Conservation (phyloP, 805 yeast genomes). For the Pichia gijzeniarum region DNA sequence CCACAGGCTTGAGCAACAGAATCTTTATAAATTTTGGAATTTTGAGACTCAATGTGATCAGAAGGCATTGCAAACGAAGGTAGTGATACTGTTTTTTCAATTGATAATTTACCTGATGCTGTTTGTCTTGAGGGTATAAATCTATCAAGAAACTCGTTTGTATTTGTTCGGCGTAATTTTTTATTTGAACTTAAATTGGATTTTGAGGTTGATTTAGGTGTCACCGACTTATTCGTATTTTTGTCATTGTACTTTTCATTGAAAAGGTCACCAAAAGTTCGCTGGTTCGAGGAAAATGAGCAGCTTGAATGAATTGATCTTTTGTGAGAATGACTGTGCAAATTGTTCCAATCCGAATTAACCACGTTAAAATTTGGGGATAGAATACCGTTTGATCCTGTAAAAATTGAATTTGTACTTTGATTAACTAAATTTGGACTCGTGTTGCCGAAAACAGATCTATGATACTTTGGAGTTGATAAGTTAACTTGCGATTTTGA, state of each 20-base stretch:
- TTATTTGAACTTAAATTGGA: conserved; percentile 20
- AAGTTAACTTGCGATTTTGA: neutral
- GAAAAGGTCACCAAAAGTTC: conserved; percentile 12
- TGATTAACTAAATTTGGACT: conserved; percentile 27
- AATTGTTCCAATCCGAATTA: conserved; percentile 27
- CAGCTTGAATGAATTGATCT: conserved; percentile 6
- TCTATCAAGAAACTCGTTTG: conserved; percentile 41
- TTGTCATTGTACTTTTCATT: conserved; percentile 8
- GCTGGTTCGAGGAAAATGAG: conserved; percentile 4
- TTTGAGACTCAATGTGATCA: conserved; percentile 49
- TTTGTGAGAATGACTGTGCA: neutral
- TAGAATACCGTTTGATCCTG: conserved; percentile 25
- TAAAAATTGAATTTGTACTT: conserved; percentile 25
- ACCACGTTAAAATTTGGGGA: conserved; percentile 33
- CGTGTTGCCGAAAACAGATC: conserved; percentile 28
- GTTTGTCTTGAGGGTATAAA: conserved; percentile 55
- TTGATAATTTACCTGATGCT: conserved; percentile 39
- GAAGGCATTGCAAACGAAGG: conserved; percentile 36
- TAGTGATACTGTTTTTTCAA: conserved; percentile 32
- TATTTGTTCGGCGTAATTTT: conserved; percentile 27
- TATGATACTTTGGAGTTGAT: conserved; percentile 16
- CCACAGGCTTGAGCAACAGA: conserved; percentile 96
- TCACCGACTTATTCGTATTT: neutral
- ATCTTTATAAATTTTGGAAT: conserved; percentile 55
- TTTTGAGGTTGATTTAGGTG: conserved; percentile 1